Base-by-base conservation (phyloP, 768 basidiomycete species). In the Hypholoma sublateritium region DNA sequence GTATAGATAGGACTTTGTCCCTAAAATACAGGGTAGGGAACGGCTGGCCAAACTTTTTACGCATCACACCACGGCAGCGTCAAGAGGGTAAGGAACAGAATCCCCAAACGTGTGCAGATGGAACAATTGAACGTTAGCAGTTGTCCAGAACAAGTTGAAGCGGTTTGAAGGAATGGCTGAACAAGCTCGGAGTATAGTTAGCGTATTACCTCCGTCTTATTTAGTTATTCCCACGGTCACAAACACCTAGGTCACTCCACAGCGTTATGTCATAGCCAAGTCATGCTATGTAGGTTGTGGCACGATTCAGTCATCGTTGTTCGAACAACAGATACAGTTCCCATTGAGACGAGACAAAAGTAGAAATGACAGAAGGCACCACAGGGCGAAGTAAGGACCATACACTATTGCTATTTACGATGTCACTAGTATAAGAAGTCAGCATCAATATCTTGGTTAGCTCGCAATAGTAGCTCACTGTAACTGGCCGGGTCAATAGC, bases 401-500 rank as follows among this genome's bases (percentile, higher is more conserved):
- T 56, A 56, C 32, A 46, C 35, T 36, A 42, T 32, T 34, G 32
- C 45, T 21, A 46, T 55, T 76, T 69, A 85, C 60, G 80, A 80
- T 28, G 80, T 81, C 80, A 81, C 80, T 81, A 58, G 3, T 39
- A 58, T 16, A 7, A n/a, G 19, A 4, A 24, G 46, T 67, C 9
- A 67, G 60, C 39, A 55, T 35, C 45, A n/a, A 16, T 7, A 37
- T 13, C 8, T 34, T 1, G 14, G 19, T 6, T n/a, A 51, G 35
- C 32, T 59, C 22, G 21, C 2, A 43, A 16, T 34, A 86, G 9
- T 32, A 9, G 28, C 92, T 71, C 65, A 95, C 93, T 98, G 81
- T 98, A 98, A 62, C 88, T 95, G 36, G 94, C 89, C 42, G 94
- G 89, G 67, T 97, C 94, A 63, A 98, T 93, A 65, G 89, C 88